Base-by-base conservation (phyloP, 2,329 filamentous ascomycete genomes). In the Fusarium veterinarium region DNA sequence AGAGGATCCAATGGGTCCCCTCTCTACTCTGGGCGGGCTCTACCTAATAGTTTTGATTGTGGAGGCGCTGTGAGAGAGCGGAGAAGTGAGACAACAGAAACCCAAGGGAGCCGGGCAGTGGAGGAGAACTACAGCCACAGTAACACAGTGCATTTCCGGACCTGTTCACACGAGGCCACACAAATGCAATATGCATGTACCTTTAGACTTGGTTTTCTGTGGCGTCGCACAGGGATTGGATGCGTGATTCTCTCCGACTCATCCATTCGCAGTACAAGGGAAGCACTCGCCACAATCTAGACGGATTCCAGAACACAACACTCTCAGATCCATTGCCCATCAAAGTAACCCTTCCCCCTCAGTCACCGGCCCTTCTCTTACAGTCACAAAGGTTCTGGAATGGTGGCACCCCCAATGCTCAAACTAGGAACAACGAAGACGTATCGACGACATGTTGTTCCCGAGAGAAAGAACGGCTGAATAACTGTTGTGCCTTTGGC, bases 11-110 rank as follows among this genome's bases (percentile, higher is more conserved):
- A 51, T 53, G 49, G 49, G 25, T 38, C 49, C 49, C 23, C 49
- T 23, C 49, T 52, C 31, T 20, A 31, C 28, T 48, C 28, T 48
- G 45, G 45, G 20, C 45, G 16, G 48, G 48, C n/a, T 52, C 48
- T 37, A 31, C 71, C 70, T 71, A 53, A 49, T 63, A 67, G 52
- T 46, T 63, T 60, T 56, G 67, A 74, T 71, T 71, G 71, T 74
- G 71, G 71, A 73, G 71, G 71, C 68, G 71, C 67, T 72, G 71
- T 69, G 38, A 59, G 64, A 68, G 72, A 72, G 71, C 71, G 71
- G 71, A 74, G 71, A 73, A 74, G 71, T 71, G 71, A 72, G 71
- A 74, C 71, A 72, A 72, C 63, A 74, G 71, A 74, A 60, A 35
- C 17, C 48, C 17, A 51, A 58, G 55, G 68, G 69, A 65, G 69